Evolutionary conservation across 164 flowering plant species (phyloP).

Genomic region (Liquidambar formosana): DNA sequence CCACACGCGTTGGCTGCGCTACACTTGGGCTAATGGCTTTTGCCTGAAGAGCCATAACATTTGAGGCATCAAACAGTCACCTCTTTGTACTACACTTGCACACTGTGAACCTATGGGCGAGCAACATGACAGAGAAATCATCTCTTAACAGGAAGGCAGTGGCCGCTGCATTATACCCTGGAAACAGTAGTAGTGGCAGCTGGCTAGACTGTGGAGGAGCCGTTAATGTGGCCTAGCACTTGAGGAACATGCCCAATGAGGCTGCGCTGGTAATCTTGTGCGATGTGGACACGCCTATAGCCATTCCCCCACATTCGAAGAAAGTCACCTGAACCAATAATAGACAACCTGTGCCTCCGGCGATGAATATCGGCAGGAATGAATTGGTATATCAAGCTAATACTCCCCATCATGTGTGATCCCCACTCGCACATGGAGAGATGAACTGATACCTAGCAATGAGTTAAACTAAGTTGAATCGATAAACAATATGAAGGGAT

Average conservation of each 20-base stretch:
- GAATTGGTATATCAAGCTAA: no score
- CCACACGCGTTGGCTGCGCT: not conserved
- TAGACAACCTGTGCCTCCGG: not conserved
- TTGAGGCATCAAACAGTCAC: not conserved
- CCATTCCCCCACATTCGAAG: conserved; percentile 10
- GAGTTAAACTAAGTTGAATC: no score
- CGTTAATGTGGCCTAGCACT: not conserved
- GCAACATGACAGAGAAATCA: no score
- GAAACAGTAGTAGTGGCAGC: no score
- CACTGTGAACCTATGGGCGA: no score
- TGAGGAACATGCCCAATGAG: not conserved
- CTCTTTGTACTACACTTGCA: no score
- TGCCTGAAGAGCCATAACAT: not conserved
- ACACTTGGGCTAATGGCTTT: not conserved
- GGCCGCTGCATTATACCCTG: no score
- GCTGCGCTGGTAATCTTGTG: conserved; percentile 3
- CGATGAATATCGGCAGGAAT: conserved; percentile 2
- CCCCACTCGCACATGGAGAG: no score
- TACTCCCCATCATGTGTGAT: no score
- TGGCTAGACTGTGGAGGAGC: no score
- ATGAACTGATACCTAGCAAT: no score
- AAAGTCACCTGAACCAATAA: not conserved
- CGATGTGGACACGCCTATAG: not conserved
- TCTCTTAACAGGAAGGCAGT: not conserved
- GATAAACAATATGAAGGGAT: no score